Evolutionary conservation across 139 green algal genomes (phyloP).

Genomic region (Pseudopediastrum boryanum): DNA sequence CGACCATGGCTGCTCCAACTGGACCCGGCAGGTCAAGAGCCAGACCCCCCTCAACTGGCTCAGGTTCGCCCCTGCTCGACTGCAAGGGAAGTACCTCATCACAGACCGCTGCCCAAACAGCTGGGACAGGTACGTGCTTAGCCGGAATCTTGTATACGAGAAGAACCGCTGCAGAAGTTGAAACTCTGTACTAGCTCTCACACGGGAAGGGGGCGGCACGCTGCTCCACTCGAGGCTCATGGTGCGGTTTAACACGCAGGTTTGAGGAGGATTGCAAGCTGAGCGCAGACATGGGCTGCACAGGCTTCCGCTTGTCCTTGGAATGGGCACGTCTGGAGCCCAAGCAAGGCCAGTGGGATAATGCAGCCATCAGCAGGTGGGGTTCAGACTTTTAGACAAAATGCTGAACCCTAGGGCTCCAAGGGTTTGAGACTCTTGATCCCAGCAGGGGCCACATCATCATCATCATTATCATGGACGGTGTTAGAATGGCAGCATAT

Average conservation of each 20-base stretch:
- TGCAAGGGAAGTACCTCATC: background rate
- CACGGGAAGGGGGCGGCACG: background rate
- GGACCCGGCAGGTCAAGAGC: background rate
- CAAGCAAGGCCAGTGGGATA: background rate
- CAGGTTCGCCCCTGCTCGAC: conserved; percentile 9
- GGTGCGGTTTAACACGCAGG: conserved; percentile 10
- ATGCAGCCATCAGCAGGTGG: background rate
- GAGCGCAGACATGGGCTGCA: conserved; percentile 53
- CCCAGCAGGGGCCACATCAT: conserved; percentile 12
- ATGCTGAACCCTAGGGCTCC: background rate
- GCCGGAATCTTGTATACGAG: too few relatives aligned
- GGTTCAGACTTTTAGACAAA: background rate
- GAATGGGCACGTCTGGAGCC: conserved; percentile 72
- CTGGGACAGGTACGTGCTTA: conserved; percentile 35
- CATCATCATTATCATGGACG: background rate
- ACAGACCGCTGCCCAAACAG: conserved; percentile 14
- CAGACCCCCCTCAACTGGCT: conserved; percentile 10
- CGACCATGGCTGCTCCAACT: conserved; percentile 30
- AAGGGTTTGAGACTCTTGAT: background rate
- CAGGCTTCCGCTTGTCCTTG: conserved; percentile 67
- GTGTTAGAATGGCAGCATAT: too few relatives aligned
- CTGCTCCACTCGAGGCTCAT: background rate
- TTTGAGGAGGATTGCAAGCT: conserved; percentile 56
- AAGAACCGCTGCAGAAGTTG: too few relatives aligned
- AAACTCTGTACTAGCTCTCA: background rate